Conservation (phyloP, 169 alveolate species). For the Amoebophrya sp. region DNA sequence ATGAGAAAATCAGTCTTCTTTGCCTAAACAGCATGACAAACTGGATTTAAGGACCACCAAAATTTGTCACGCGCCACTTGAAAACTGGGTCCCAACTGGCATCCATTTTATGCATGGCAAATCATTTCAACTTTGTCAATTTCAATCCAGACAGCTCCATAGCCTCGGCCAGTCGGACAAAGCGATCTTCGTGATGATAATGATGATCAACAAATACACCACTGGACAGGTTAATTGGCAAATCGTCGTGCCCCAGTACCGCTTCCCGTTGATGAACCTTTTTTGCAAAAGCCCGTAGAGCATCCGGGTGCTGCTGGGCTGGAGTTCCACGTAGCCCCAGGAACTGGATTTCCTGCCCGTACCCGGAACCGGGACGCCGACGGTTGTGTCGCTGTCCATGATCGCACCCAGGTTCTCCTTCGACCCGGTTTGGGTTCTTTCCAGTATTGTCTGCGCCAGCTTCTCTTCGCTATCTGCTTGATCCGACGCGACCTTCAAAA, state of each 20-base stretch:
- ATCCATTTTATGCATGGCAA: too few species aligned
- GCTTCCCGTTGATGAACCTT: background rate
- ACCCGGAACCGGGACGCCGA: too few species aligned
- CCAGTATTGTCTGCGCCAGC: background rate
- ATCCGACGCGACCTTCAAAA: conserved; percentile 58
- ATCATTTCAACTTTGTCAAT: too few species aligned
- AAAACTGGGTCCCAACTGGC: too few species aligned
- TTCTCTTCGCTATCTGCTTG: background rate
- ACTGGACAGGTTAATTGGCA: background rate
- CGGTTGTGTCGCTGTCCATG: too few species aligned
- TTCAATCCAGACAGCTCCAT: too few species aligned
- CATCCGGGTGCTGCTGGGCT: background rate
- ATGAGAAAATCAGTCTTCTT: too few species aligned
- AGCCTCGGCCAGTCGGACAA: conserved; percentile 15
- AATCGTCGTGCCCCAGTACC: background rate
- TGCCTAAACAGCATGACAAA: too few species aligned
- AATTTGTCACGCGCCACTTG: too few species aligned
- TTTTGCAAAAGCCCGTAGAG: background rate
- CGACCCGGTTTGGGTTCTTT: background rate
- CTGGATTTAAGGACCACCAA: too few species aligned
- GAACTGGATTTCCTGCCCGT: too few species aligned
- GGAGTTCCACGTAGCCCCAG: background rate
- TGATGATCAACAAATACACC: background rate
- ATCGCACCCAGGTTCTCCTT: too few species aligned
- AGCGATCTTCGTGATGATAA: background rate